These are phyloP conservation scores for Mytilinidion resinicola DNA, from an alignment of 495 filamentous ascomycete genomes.

Conservation along the genomic window DNA sequence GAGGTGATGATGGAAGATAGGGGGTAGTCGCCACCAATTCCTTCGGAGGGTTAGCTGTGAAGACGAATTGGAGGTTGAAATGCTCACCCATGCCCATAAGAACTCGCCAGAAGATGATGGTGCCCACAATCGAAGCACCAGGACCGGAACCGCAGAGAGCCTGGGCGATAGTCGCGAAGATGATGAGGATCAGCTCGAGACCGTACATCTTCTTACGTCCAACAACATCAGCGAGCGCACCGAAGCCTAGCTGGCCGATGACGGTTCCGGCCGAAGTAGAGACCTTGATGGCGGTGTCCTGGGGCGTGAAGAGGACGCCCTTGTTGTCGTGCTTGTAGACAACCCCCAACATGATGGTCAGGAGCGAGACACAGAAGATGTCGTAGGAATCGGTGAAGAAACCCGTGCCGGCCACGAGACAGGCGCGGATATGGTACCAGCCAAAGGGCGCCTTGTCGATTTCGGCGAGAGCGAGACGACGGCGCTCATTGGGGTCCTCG, in stretches of 20 bases:
- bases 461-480: slow-evolving; percentile 66
- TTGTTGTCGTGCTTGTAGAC: slow-evolving; percentile 57
- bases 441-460: slow-evolving; percentile 77
- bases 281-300: slow-evolving; percentile 79
- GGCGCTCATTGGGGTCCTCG: slow-evolving; percentile 65
- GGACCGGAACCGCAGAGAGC: slow-evolving; percentile 59
- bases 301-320: slow-evolving; percentile 46
- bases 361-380: slow-evolving; percentile 72
- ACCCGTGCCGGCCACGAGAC: slow-evolving; percentile 73
- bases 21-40: slow-evolving; percentile 84
- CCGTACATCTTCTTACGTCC: slow-evolving; percentile 85
- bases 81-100: slow-evolving; percentile 51
- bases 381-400: slow-evolving; percentile 81
- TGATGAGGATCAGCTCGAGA: slow-evolving; percentile 81
- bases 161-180: slow-evolving; percentile 75
- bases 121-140: slow-evolving; percentile 63
- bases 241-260: slow-evolving; percentile 77
- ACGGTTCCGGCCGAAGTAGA: slow-evolving; percentile 81
- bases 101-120: slow-evolving; percentile 86
- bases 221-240: slow-evolving; percentile 69
- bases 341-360: slow-evolving; percentile 58
- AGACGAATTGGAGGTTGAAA: neutral
- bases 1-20: slow-evolving; percentile 82
- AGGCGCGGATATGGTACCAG: slow-evolving; percentile 70
- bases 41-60: slow-evolving; percentile 29